phyloP scores from a whole-genome alignment of 345 rosid genomes.

The Combretum micranthum region DNA sequence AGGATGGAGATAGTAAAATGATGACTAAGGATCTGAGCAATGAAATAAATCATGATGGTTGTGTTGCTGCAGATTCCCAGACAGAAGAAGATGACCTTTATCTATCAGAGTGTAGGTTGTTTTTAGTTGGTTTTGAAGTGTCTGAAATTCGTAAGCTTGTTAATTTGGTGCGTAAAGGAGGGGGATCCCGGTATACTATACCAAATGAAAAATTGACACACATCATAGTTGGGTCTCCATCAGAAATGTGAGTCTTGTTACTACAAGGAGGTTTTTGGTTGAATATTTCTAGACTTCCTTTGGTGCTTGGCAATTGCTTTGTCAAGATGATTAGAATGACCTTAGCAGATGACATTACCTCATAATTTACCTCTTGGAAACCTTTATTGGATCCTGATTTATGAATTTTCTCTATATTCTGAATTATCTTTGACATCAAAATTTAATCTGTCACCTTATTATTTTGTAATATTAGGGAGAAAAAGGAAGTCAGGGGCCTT shows the following conservation, averaged over 20 bases:
- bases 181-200: conserved; percentile 69
- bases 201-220: conserved; percentile 75
- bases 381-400: too few relatives aligned
- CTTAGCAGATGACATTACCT: too few relatives aligned
- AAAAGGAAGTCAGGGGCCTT: conserved; percentile 66
- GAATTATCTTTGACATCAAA: too few relatives aligned
- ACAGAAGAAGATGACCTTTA: conserved; percentile 76
- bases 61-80: conserved; percentile 73
- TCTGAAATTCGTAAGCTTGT: conserved; percentile 74
- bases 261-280: conserved; percentile 3
- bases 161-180: conserved; percentile 70
- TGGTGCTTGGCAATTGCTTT: too few relatives aligned
- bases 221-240: conserved; percentile 73
- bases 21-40: conserved; percentile 24
- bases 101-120: conserved; percentile 79
- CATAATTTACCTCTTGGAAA: too few relatives aligned
- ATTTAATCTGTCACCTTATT: too few relatives aligned
- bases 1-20: conserved; percentile 34
- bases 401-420: too few relatives aligned
- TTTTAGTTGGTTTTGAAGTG: conserved; percentile 80
- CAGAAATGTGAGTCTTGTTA: conserved; percentile 67
- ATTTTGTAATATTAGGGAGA: conserved; percentile 46
- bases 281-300: too few relatives aligned
- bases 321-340: too few relatives aligned
- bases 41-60: conserved; percentile 40